Percentiles rank a stretch among this genome's conserved stretches.
phyloP scores from a whole-genome alignment of 768 basidiomycete genomes.

The Podaxis sp. region DNA sequence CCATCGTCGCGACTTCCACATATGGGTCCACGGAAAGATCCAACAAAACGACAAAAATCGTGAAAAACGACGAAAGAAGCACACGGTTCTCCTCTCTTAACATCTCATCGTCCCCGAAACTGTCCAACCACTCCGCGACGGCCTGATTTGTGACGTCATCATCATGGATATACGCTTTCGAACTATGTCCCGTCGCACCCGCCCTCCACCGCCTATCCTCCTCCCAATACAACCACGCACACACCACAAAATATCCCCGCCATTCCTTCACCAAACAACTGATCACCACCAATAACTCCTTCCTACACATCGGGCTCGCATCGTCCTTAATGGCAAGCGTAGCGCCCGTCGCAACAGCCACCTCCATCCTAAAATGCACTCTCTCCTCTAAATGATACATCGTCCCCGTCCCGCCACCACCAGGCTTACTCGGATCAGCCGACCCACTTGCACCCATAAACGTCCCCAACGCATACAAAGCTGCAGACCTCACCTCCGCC shows the following conservation, averaged over 20 bases:
- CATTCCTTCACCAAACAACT: constrained; percentile 95
- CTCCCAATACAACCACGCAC: constrained; percentile 97
- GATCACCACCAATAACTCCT: constrained; percentile 88
- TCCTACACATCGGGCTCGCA: constrained; percentile 94
- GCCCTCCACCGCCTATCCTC: constrained; percentile 73
- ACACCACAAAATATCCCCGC: constrained; percentile 93
- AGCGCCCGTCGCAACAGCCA: constrained; percentile 87
- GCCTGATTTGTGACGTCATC: constrained; percentile 77
- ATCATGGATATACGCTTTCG: constrained; percentile 39
- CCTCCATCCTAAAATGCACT: constrained; percentile 86
- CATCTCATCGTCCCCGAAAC: constrained; percentile 63
- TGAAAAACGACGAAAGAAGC: constrained; percentile 89
- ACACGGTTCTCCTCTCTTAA: constrained; percentile 78
- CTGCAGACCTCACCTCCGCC: constrained; percentile 90
- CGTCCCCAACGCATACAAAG: constrained; percentile 88
- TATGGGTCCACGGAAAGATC: constrained; percentile 94
- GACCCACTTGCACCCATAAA: constrained; percentile 90
- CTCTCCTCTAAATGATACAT: constrained; percentile 75
- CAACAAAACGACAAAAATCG: constrained; percentile 83
- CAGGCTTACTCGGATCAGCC: constrained; percentile 59
- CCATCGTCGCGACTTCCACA: constrained; percentile 87
- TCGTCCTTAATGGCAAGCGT: constrained; percentile 90
- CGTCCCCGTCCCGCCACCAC: constrained; percentile 85
- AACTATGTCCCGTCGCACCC: constrained; percentile 31
- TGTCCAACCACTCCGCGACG: constrained; percentile 76